Conservation (phyloP, 1,284 basidiomycete genomes). For the Marasmius tenuissimus region DNA sequence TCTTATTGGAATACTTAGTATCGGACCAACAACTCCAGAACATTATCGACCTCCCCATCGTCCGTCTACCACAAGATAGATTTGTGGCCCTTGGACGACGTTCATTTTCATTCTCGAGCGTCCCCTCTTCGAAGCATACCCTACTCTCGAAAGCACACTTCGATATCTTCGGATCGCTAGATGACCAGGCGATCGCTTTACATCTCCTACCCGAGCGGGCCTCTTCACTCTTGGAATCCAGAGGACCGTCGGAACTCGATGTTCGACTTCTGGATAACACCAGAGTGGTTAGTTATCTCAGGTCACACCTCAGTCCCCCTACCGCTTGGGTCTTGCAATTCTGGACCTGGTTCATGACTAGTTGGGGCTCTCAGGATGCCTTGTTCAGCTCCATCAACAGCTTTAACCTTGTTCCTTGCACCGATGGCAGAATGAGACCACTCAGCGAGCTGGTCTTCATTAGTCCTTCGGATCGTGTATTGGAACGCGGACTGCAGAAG, state of each 20-base stretch:
- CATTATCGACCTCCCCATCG: slow-evolving; percentile 33
- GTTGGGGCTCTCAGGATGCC: neutral
- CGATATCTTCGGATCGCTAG: slow-evolving; percentile 1
- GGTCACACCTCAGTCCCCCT: neutral
- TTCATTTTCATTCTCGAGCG: neutral
- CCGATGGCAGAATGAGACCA: neutral
- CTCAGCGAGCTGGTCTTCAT: neutral
- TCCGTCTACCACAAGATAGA: slow-evolving; percentile 24
- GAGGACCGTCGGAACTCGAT: neutral
- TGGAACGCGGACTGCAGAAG: neutral
- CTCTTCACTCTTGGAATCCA: neutral
- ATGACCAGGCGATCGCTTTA: neutral
- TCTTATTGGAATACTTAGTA: slow-evolving; percentile 35
- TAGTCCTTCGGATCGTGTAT: neutral
- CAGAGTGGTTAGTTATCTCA: neutral
- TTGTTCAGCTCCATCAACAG: neutral
- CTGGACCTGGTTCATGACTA: neutral
- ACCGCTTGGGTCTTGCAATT: neutral
- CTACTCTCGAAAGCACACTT: neutral
- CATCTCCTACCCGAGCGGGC: neutral
- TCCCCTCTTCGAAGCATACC: neutral
- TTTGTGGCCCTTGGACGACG: slow-evolving; percentile 19
- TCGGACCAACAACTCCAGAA: slow-evolving; percentile 26
- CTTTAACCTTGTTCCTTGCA: neutral
- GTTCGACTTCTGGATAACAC: neutral